These are phyloP conservation scores for Podospora pseudocomata DNA, from an alignment of 495 filamentous ascomycete genomes.

Conservation along the genomic window DNA sequence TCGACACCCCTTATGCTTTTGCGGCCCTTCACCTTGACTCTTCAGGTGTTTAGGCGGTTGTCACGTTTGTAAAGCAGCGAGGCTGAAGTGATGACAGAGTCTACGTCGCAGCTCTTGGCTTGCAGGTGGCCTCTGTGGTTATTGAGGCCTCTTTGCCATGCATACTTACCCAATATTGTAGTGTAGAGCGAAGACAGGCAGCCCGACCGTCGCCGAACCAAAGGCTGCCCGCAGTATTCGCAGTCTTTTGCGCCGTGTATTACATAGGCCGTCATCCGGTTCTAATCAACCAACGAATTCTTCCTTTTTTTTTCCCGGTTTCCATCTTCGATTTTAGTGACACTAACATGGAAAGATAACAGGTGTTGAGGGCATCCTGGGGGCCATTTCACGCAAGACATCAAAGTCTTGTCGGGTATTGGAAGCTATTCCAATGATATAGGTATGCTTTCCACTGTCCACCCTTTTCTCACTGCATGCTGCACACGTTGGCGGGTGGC, in stretches of 20 bases:
- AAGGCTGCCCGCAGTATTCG: not conserved
- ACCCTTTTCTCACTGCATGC: conserved; percentile 48
- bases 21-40: not conserved
- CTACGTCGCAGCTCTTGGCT: conserved; percentile 2
- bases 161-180: conserved; percentile 17
- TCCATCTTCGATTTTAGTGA: conserved; percentile 4
- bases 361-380: not conserved
- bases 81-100: not conserved
- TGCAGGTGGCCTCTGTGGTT: not conserved
- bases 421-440: not conserved
- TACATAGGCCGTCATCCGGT: conserved; percentile 21
- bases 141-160: not conserved
- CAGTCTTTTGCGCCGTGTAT: not conserved
- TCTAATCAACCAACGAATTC: conserved; percentile 10
- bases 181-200: conserved; percentile 19
- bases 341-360: conserved; percentile 9
- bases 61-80: not conserved
- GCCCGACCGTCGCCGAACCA: conserved; percentile 13
- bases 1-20: not conserved
- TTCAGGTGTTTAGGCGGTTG: not conserved
- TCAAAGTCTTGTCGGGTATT: not conserved
- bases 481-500: conserved; percentile 34
- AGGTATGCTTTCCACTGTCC: conserved; percentile 4
- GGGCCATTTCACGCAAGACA: not conserved
- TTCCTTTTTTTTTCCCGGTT: conserved; percentile 8